Evolutionary conservation across 2,329 filamentous ascomycete genomes (phyloP), one percentile per base, ranked within the genome.

Genomic region (Xylariaceae sp.): DNA sequence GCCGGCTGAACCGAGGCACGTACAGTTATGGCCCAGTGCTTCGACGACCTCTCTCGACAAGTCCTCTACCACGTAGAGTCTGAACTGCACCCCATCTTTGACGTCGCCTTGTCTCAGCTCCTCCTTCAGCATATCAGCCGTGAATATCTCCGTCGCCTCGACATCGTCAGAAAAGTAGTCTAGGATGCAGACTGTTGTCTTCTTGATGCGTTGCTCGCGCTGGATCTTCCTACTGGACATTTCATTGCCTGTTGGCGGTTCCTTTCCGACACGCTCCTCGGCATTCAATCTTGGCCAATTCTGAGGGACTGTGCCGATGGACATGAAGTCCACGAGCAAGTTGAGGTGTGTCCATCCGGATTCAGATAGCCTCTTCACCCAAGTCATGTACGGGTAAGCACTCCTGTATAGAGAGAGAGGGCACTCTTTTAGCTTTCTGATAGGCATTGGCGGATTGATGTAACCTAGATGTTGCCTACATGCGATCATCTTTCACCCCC

Each of bases 1-100:
- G n/a, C n/a, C n/a, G n/a, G n/a, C n/a, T n/a, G n/a, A n/a, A n/a
- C n/a, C n/a, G n/a, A n/a, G n/a, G n/a, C 23, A 47, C 44, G 5
- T 42, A 47, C 44, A 38, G 39, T 45, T 42, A 6, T 41, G 32
- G 9, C 48, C 48, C 5, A 51, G 34, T 9, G 26, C 21, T 17
- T 51, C 48, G 12, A 51, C 50, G n/a, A 50, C 46, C 5, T 49
- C 46, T 15, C 44, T 41, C 4, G 48, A 51, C 9, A 51, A 40
- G 19, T 51, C 48, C 29, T 51, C 46, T 9, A 50, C 47, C 9
- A 51, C 48, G 30, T 41, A 50, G 2, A 50, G 36, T 30, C 35
- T 44, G 7, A 51, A 46, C 15, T 41, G 24, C 15, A 39, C 7
- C 8, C 8, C 28, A 11, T 30, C 17, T 8, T 42, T 36, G 13